Evolutionary conservation across 2,329 filamentous ascomycete genomes (phyloP).

Genomic region (Pyrenophora tritici-repentis): DNA sequence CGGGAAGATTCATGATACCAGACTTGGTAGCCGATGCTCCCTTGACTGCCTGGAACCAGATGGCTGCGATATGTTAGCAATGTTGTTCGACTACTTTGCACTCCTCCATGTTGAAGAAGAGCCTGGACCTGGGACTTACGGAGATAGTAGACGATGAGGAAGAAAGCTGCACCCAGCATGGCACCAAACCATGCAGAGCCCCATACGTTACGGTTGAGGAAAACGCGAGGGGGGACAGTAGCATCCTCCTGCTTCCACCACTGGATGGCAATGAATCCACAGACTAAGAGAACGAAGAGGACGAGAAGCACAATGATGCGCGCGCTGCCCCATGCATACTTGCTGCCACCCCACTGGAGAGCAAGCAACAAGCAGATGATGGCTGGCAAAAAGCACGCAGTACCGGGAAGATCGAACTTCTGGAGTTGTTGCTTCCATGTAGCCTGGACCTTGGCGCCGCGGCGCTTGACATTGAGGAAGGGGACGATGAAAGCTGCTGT

Average conservation of each 20-base stretch:
- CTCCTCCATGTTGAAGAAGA: no score
- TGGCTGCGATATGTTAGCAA: constrained; percentile 36
- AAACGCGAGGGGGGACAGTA: constrained; percentile 54
- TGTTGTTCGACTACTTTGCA: no score
- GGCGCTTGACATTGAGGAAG: constrained; percentile 45
- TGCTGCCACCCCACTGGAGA: constrained; percentile 57
- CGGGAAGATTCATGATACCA: constrained; percentile 55
- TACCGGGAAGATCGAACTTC: constrained; percentile 56
- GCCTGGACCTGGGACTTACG: neutral
- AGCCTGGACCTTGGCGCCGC: constrained; percentile 38
- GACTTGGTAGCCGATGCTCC: constrained; percentile 52
- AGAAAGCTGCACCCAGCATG: constrained; percentile 52
- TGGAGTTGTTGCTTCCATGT: constrained; percentile 47
- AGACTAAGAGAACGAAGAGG: constrained; percentile 50
- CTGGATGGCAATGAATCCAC: constrained; percentile 51
- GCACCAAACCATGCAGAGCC: constrained; percentile 49
- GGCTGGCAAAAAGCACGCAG: constrained; percentile 51
- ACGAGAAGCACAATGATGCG: constrained; percentile 55
- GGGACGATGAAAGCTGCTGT: constrained; percentile 50
- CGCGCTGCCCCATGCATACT: constrained; percentile 52
- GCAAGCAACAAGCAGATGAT: constrained; percentile 57
- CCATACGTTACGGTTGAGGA: constrained; percentile 53
- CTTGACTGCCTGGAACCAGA: constrained; percentile 59
- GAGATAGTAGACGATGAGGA: constrained; percentile 53
- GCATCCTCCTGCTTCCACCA: constrained; percentile 52